These are phyloP conservation scores for Amanita pallidorosea DNA, from an alignment of 768 basidiomycete genomes.

Conservation along the genomic window DNA sequence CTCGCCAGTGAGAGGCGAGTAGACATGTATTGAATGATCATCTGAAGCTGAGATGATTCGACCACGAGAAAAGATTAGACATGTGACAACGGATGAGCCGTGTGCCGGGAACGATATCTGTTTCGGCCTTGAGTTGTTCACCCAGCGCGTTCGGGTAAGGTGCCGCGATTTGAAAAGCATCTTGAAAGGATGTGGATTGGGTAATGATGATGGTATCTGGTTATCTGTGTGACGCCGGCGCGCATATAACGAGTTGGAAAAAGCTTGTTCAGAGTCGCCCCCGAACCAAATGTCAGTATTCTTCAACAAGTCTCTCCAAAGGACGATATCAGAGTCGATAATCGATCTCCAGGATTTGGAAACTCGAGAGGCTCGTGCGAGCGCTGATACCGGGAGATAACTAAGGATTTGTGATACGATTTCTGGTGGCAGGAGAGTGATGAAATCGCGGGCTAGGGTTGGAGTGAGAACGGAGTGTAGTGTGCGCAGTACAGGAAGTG, in stretches of 20 bases:
- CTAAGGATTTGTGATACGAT: slow-evolving; percentile 83
- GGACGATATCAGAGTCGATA: slow-evolving; percentile 80
- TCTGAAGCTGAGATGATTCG: slow-evolving; percentile 97
- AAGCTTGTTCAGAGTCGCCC: slow-evolving; percentile 71
- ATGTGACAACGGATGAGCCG: slow-evolving; percentile 87
- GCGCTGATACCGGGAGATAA: slow-evolving; percentile 70
- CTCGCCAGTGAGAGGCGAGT: slow-evolving; percentile 76
- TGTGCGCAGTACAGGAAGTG: slow-evolving; percentile 83
- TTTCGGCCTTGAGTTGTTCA: slow-evolving; percentile 58
- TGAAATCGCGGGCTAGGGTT: slow-evolving; percentile 89
- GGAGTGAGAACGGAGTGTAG: slow-evolving; percentile 83
- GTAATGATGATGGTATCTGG: slow-evolving; percentile 35
- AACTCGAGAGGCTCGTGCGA: slow-evolving; percentile 83
- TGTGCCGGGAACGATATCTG: slow-evolving; percentile 82
- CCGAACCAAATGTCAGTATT: slow-evolving; percentile 86
- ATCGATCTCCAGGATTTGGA: slow-evolving; percentile 85
- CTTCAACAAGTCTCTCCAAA: slow-evolving; percentile 84
- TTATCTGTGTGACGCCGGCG: slow-evolving; percentile 37
- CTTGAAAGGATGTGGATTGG: slow-evolving; percentile 82
- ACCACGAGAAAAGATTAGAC: slow-evolving; percentile 86
- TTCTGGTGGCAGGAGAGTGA: slow-evolving; percentile 85
- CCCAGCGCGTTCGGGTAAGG: slow-evolving; percentile 73
- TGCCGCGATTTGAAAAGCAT: slow-evolving; percentile 87
- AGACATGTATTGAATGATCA: slow-evolving; percentile 94
- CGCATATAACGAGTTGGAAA: slow-evolving; percentile 60